These are phyloP conservation scores for Drechmeria coniospora DNA, from an alignment of 2,329 filamentous ascomycete species.

Conservation along the genomic window DNA sequence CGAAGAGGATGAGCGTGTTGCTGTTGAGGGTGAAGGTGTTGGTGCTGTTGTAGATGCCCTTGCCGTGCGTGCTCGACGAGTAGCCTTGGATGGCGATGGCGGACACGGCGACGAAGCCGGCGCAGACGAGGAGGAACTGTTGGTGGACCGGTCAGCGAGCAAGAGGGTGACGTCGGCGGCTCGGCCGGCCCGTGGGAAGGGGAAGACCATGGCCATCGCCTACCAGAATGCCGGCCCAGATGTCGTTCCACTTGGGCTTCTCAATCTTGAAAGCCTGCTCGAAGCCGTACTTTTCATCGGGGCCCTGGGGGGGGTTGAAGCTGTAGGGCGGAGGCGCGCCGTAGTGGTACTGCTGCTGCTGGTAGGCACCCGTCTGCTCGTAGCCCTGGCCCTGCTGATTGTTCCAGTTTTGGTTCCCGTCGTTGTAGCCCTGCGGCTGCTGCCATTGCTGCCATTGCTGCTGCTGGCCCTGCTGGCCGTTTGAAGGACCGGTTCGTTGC, in stretches of 20 bases:
- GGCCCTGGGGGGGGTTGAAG: constrained; percentile 20
- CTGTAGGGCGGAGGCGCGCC: constrained; percentile 16
- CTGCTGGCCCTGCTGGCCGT: constrained; percentile 8
- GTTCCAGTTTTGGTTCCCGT: constrained; percentile 3
- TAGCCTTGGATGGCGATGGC: constrained; percentile 65
- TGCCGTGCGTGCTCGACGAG: constrained; percentile 43
- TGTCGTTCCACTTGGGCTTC: constrained; percentile 75
- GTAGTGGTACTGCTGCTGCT: constrained; percentile 15
- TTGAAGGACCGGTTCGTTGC: constrained; percentile 4
- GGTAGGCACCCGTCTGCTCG: constrained; percentile 10
- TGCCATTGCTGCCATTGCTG: constrained; percentile 5
- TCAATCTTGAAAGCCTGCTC: constrained; percentile 71
- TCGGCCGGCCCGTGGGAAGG: no score
- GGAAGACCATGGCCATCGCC: constrained; percentile 8
- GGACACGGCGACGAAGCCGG: constrained; percentile 63
- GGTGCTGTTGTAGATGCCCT: constrained; percentile 54
- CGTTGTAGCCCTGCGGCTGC: constrained; percentile 2
- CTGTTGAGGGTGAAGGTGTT: constrained; percentile 58
- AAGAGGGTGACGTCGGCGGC: not conserved
- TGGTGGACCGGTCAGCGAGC: constrained; percentile 2
- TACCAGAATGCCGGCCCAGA: constrained; percentile 75
- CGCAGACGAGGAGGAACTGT: constrained; percentile 53
- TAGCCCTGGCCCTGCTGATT: constrained; percentile 3
- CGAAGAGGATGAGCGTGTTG: constrained; percentile 76
- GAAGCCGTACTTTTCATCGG: constrained; percentile 43